Evolutionary conservation across 306 rosid genomes (phyloP).

Genomic region (Sicyos baderoa): DNA sequence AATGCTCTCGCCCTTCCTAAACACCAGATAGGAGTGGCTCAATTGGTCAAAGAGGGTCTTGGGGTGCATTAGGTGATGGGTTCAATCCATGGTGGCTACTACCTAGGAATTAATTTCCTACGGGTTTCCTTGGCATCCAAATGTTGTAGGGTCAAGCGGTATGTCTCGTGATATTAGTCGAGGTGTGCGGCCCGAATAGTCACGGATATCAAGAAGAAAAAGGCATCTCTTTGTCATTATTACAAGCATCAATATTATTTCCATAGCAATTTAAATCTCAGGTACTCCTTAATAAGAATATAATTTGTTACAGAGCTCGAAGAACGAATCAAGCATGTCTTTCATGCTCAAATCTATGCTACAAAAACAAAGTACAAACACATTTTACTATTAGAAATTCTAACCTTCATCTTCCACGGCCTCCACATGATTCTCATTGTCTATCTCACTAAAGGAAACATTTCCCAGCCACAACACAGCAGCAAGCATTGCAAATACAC

Average conservation of each 20-base stretch:
- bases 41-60: no score
- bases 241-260: not conserved
- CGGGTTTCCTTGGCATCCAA: no score
- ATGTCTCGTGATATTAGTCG: no score
- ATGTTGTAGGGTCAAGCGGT: no score
- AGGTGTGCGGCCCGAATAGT: no score
- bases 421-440: slow-evolving; percentile 91
- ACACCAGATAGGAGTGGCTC: no score
- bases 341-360: no score
- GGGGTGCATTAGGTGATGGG: no score
- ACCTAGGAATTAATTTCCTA: no score
- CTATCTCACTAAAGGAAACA: slow-evolving; percentile 63
- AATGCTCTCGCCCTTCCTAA: not conserved
- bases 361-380: no score
- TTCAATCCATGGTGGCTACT: no score
- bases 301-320: not conserved
- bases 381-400: not conserved
- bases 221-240: not conserved
- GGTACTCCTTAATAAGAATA: not conserved
- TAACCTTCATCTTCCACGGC: slow-evolving; percentile 78
- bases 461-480: slow-evolving; percentile 97
- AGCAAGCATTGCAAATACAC: slow-evolving; percentile 96
- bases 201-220: no score
- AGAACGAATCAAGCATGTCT: not conserved
- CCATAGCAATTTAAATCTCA: not conserved